Percentiles rank a stretch among this genome's conserved stretches.
Evolutionary conservation across 768 basidiomycete species (phyloP).

Genomic region (Porphyrellus cyaneotinctus): DNA sequence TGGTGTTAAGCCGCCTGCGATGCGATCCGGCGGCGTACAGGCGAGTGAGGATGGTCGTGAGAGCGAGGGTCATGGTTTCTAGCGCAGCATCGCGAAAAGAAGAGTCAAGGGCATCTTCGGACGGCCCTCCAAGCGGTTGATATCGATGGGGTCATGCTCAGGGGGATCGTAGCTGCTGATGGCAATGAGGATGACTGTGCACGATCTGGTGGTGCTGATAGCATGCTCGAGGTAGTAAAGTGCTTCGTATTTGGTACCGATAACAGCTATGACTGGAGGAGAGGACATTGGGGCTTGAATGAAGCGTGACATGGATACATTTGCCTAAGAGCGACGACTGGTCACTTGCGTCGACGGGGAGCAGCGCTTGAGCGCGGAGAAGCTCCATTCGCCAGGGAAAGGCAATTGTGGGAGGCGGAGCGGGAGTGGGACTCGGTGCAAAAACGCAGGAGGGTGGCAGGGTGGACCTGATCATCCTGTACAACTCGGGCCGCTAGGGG

Average conservation of each 20-base stretch:
- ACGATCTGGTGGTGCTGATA: conserved; percentile 9
- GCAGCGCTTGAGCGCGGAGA: conserved; percentile 12
- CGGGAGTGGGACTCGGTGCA: conserved; percentile 26
- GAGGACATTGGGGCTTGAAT: conserved; percentile 1
- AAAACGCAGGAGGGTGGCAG: conserved; percentile 27
- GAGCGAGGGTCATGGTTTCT: conserved; percentile 18
- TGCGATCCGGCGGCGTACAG: conserved; percentile 6
- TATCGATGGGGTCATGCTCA: conserved; percentile 16
- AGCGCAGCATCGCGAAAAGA: conserved; percentile 11
- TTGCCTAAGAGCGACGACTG: too few species aligned
- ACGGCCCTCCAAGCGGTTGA: conserved; percentile 16
- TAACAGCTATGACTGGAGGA: conserved; percentile 19
- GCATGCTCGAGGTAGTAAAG: conserved; percentile 21
- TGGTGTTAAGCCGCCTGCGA: conserved; percentile 27
- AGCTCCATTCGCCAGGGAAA: conserved; percentile 13
- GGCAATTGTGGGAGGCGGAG: conserved; percentile 26
- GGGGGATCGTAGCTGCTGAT: conserved; percentile 18
- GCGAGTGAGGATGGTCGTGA: conserved; percentile 16
- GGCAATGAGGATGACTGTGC: conserved; percentile 28
- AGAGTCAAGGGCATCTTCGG: neutral
- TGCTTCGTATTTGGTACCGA: conserved; percentile 26
- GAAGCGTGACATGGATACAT: too few species aligned
- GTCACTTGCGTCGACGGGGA: conserved; percentile 21
- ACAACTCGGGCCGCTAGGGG: conserved; percentile 31
- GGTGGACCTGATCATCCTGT: conserved; percentile 28